Evolutionary conservation across 2,329 filamentous ascomycete genomes (phyloP), one percentile per base, ranked within the genome.

Genomic region (Venturiaceae sp.): DNA sequence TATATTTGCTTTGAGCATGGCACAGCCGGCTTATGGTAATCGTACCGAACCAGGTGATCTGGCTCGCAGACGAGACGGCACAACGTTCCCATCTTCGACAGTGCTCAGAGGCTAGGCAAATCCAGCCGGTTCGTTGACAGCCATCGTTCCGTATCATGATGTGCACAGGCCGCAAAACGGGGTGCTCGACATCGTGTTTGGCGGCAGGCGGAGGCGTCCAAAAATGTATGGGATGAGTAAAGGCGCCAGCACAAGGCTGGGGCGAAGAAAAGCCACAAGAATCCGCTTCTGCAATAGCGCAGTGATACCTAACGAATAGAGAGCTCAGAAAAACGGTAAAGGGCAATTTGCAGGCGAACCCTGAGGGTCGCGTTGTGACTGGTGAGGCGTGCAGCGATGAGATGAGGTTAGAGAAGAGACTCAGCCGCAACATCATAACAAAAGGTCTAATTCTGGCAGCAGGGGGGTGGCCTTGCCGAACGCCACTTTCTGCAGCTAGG

Each of bases 1-100:
- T 57, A 52, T 57, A 57, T 57, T 57, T 57, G 55, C 55, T 57
- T 47, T 39, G 39, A 57, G 44, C 39, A 47, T 47, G 41, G 55
- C 55, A 57, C 44, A 34, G 55, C 55, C 39, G 44, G 37, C 34
- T 41, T 46, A 56, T 36, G 55, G 30, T 26, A 21, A 33, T 33
- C 19, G 14, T 13, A 50, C 55, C 41, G 19, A 34, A 28, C 41
- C 41, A 34, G 55, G 23, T 57, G 55, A 52, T 47, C 28, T 33
- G 55, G 21, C 55, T 21, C 50, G 44, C 55, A 57, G 55, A 37
- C 30, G 55, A 44, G 41, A 57, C 55, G 55, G 55, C 55, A 33
- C 34, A 52, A 11, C 9, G 21, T 13, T 28, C 37, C 28, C 33
- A 32, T 37, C 34, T 3, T 28, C 34, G 26, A 32, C 32, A 50